Evolutionary conservation across 108 stramenopile species (phyloP), one percentile per base, ranked within the genome.

Genomic region (Stephanodiscus triporus): DNA sequence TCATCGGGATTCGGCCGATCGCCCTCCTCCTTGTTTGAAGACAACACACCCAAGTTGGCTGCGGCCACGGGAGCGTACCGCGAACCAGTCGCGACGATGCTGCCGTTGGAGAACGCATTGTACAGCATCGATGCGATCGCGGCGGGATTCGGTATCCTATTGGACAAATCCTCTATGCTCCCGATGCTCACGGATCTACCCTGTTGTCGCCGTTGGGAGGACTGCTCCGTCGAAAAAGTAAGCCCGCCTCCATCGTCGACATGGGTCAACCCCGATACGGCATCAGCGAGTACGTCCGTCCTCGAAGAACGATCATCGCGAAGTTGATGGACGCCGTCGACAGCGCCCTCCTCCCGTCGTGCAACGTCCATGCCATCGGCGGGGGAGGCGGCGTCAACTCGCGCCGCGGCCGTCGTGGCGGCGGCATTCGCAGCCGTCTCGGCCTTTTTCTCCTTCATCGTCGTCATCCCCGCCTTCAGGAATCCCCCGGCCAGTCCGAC

Each of bases 401-500:
- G 43, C 43, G 16, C 2, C 14, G 13, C 11, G 3, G 56, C 30
- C 30, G 56, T 23, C 30, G n/a, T n/a, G n/a, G n/a, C n/a, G n/a
- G n/a, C n/a, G n/a, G n/a, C n/a, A n/a, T n/a, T n/a, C n/a, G n/a
- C n/a, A n/a, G n/a, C n/a, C n/a, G n/a, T n/a, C n/a, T n/a, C n/a
- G n/a, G n/a, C 53, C 23, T 26, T 64, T 42, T 63, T 68, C 38
- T 76, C 69, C 55, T 63, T 60, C 70, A 62, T 75, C 40, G 48
- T 69, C 50, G 14, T 43, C 58, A 54, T n/a, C 68, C 84, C 43
- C 75, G 78, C 83, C 77, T 78, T 84, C 43, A 82, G 26, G 26
- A 82, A 36, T 34, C 79, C 64, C 11, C 91, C 91, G 1, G 88
- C 89, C 64, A 88, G 81, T 10, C 91, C 91, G 14, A 90, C 72